Base-by-base conservation (phyloP, 1,284 basidiomycete genomes). In the Wallemia hederae region DNA sequence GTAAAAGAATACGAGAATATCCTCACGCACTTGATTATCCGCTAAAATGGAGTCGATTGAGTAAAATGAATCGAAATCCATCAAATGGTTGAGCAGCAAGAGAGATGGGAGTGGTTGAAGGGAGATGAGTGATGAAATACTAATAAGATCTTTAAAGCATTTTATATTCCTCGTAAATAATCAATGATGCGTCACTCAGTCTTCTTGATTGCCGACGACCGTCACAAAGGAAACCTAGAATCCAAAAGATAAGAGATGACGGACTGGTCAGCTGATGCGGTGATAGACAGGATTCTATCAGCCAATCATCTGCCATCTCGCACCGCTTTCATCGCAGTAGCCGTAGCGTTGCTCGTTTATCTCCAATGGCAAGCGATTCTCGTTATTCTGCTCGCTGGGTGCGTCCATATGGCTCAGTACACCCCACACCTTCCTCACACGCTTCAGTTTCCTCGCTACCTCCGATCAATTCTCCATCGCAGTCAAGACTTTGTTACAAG, bases 21-120 rank as follows among this genome's bases (percentile, higher is more conserved):
- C 1, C n/a, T 1, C 1, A 65, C 69, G 39, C 65, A 81, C 85
- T 75, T 90, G 88, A 66, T 90, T 89, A 67, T 89, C 86, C 19
- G 87, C 82, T 24, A 91, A 76, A 63, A 91, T 90, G 2, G 84
- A 78, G 61, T 87, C 83, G 60, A 89, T 77, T 0, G 83, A 87
- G 70, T 83, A 90, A 70, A 90, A 91, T n/a, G 61, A 61, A 68
- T 88, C 84, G 66, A 81, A 76, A 63, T 89, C 83, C 85, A 87
- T 87, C 60, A n/a, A n/a, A n/a, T n/a, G n/a, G n/a, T n/a, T n/a
- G n/a, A n/a, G n/a, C n/a, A n/a, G n/a, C n/a, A n/a, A n/a, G n/a
- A n/a, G n/a, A n/a, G n/a, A n/a, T n/a, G n/a, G n/a, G n/a, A n/a
- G 49, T 28, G 62, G 25, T 17, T 58, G 27, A 19, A 59, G 19